Percentiles rank a stretch among this genome's conserved stretches.
phyloP scores from a whole-genome alignment of 306 rosid species.

The Trichosanthes truncata region DNA sequence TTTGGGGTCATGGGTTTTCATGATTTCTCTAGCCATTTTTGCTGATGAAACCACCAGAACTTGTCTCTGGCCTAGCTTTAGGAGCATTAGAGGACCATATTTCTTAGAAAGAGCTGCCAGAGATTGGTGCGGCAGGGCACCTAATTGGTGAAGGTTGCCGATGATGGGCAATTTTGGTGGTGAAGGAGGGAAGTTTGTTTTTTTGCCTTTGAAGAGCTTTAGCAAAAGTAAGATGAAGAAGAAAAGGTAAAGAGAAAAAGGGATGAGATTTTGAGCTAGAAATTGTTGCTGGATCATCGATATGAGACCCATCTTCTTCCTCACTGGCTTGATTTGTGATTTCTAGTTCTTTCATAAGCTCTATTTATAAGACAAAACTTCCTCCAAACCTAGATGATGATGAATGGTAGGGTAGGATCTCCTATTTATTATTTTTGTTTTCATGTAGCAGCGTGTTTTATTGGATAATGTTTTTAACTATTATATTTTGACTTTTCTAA shows the following conservation, averaged over 20 bases:
- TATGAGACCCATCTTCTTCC: not conserved
- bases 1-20: not conserved
- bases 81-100: not conserved
- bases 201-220: not conserved
- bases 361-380: no score
- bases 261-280: not conserved
- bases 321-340: not conserved
- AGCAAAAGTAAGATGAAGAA: not conserved
- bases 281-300: not conserved
- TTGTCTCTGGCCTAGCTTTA: not conserved
- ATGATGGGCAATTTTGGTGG: not conserved
- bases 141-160: not conserved
- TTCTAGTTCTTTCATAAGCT: not conserved
- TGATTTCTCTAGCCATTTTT: not conserved
- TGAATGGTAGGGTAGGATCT: no score
- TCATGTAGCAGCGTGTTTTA: no score
- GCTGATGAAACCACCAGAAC: not conserved
- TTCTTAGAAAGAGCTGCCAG: not conserved
- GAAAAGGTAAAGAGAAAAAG: not conserved
- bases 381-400: no score
- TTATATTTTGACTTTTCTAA: no score
- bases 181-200: not conserved
- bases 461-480: no score
- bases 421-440: no score
- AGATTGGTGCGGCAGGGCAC: not conserved